Base-by-base conservation (phyloP, 805 yeast species). In the Lachancea thermotolerans region DNA sequence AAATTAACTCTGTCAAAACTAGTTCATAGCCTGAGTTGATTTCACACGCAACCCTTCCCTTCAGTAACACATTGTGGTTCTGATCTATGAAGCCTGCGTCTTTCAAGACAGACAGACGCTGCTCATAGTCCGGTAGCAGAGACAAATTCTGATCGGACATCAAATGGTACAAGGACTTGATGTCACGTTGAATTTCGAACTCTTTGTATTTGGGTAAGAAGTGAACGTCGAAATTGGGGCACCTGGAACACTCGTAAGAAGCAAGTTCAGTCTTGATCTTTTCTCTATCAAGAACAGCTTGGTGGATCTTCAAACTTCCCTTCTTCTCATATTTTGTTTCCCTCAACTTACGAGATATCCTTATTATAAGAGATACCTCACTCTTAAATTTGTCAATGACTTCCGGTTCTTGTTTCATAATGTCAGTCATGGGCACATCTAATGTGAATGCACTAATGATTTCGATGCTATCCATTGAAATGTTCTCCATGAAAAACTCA, bases 21-120 rank as follows among this genome's bases (percentile, higher is more conserved):
- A 90, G 71, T 64, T 93, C 99, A 78, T 90, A 88, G 0, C 98
- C 98, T 21, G 88, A 76, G 60, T 85, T 86, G 47, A 87, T 75
- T 57, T 93, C 99, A 68, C 95, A 93, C 0, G 95, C 95, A 39
- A 87, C 95, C 49, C 97, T 72, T 30, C 98, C 98, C 67, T 90
- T 90, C 53, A 93, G 70, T 39, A 70, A 57, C 35, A 79, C 80
- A 47, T 87, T 90, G 53, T 84, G 75, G 39, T 78, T 74, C 5
- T 71, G 71, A 57, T 91, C 96, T 35, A 93, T 81, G 60, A 85
- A 93, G 11, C 78, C 86, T n/a, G 89, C 70, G n/a, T 76, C 77
- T 55, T 79, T 75, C 46, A 93, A 70, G 2, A 93, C 96, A 34
- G 74, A 75, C 34, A 93, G 68, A 54, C 99, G 77, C 63, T 87